Percentiles rank a stretch among this genome's conserved stretches.
These are phyloP conservation scores for Wickerhamomyces sp. DNA, from an alignment of 1,139 yeast species.

Conservation along the genomic window DNA sequence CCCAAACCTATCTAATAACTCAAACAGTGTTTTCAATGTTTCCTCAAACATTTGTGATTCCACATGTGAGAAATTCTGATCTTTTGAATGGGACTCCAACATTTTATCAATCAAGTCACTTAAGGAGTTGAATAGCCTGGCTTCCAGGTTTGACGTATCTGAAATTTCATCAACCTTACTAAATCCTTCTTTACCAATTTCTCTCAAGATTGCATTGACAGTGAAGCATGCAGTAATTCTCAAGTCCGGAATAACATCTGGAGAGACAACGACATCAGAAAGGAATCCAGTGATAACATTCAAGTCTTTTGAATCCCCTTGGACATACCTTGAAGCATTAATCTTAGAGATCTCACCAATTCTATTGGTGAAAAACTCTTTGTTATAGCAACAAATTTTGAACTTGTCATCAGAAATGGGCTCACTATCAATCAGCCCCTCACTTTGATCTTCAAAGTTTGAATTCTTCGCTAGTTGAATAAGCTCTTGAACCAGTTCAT, in stretches of 20 bases:
- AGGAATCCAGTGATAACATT: conserved; percentile 39
- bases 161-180: conserved; percentile 5
- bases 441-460: conserved; percentile 10
- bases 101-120: conserved; percentile 13
- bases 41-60: conserved; percentile 66
- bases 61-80: conserved; percentile 17
- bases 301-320: conserved; percentile 39
- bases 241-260: conserved; percentile 35
- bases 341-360: conserved; percentile 43
- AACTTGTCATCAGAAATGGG: conserved; percentile 17
- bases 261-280: conserved; percentile 37
- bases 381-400: conserved; percentile 29
- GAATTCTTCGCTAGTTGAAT: conserved; percentile 37
- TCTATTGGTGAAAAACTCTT: conserved; percentile 31
- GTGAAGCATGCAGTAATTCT: conserved; percentile 44
- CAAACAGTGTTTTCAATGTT: conserved; percentile 58
- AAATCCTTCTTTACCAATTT: conserved; percentile 45
- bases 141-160: conserved; percentile 11
- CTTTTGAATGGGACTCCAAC: conserved; percentile 7
- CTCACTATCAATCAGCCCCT: conserved; percentile 3
- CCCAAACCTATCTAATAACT: conserved; percentile 70
- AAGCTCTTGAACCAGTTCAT: conserved; percentile 40
- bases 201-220: conserved; percentile 45
- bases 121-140: conserved; percentile 19
- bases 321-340: conserved; percentile 46